Evolutionary conservation across 2,329 filamentous ascomycete species (phyloP), one percentile per base, ranked within the genome.

Genomic region (Fusarium illudens): DNA sequence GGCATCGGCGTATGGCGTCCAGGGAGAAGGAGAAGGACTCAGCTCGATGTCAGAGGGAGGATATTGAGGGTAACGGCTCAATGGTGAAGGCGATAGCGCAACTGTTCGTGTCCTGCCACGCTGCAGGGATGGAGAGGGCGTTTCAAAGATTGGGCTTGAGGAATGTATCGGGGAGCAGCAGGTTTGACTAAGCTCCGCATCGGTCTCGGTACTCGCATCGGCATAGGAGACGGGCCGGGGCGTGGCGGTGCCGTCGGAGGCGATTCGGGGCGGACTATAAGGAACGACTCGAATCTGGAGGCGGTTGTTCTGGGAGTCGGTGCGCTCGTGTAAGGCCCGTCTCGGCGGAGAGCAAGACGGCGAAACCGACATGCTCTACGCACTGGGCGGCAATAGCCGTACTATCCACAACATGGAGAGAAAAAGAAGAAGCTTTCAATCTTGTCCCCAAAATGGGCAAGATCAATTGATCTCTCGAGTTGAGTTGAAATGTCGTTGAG

Each of bases 201-300:
- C 67, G 51, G 71, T 71, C 62, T 72, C 71, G 34, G 70, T 62
- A 37, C 59, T 65, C 32, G 65, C 62, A 60, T 72, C 71, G 42
- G 69, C 67, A 37, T 70, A 71, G 10, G 76, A 75, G 37, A 65
- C 61, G 9, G 72, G 66, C n/a, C 71, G 68, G 19, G 74, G 73
- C 22, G 66, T 63, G 27, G 65, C 29, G 6, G 76, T 75, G 20
- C 64, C 75, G 61, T 77, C 78, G 36, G 76, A 75, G 57, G 73
- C 76, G 50, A 80, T 65, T 36, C 77, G 75, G 49, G 78, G 77
- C 27, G 79, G 79, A 53, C 74, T 79, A 60, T 81, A 80, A 12
- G 79, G 78, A 30, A 81, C 79, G 15, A 80, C 58, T n/a, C 79
- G 76, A 42, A 81, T 79, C 59, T 77, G 74, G 5, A 76, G 72